A percentile compares a stretch with the other conserved stretches of the same genome.
Evolutionary conservation across 176 grass and related monocot genomes (phyloP).

Genomic region (Carex littledalei): DNA sequence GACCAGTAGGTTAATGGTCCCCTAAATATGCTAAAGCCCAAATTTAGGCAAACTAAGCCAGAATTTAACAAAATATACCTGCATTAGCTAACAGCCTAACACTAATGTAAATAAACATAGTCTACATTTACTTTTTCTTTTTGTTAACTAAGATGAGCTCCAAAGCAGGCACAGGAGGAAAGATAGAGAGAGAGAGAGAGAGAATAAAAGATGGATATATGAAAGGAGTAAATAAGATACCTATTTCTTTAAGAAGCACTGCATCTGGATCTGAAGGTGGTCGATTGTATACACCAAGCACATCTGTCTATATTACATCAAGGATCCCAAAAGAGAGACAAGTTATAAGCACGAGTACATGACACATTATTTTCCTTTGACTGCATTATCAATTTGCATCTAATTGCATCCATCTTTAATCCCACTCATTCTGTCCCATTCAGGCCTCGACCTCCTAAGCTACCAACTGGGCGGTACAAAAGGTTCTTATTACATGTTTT

Average conservation of each 20-base stretch:
- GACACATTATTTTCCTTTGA: neutral
- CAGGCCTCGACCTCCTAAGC: neutral
- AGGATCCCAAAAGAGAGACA: neutral
- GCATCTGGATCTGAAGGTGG: slow-evolving; percentile 78
- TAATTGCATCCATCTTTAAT: neutral
- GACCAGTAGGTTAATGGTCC: too few relatives aligned
- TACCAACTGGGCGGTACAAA: neutral
- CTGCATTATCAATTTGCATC: neutral
- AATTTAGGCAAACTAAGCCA: too few relatives aligned
- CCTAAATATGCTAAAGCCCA: too few relatives aligned
- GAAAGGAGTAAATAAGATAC: slow-evolving; percentile 33
- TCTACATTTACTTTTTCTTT: neutral
- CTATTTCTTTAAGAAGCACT: slow-evolving; percentile 79
- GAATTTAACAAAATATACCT: too few relatives aligned
- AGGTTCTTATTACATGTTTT: neutral
- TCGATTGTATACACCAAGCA: slow-evolving; percentile 55
- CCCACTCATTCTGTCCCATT: neutral
- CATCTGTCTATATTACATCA: too few relatives aligned
- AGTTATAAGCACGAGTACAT: neutral
- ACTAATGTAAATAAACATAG: neutral
- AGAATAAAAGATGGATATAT: neutral
- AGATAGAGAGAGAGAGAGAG: neutral
- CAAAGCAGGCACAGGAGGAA: neutral
- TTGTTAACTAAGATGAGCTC: neutral
- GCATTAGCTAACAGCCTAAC: neutral